phyloP scores from a whole-genome alignment of 2,329 filamentous ascomycete species.

The Aspergillus sergii region DNA sequence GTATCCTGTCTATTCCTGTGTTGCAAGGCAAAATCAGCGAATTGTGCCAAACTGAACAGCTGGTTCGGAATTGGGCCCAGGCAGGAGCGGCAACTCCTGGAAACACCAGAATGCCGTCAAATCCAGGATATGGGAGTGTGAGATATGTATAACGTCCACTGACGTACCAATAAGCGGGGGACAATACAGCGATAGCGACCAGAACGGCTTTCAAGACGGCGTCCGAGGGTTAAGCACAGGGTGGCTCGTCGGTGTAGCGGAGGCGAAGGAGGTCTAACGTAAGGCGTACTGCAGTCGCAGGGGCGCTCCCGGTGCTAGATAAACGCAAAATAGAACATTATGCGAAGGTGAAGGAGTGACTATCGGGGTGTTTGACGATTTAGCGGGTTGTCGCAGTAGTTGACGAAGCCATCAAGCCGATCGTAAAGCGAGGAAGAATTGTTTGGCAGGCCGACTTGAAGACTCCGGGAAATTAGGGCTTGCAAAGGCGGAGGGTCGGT shows the following conservation, averaged over 20 bases:
- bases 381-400: constrained; percentile 4
- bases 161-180: constrained; percentile 8
- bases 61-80: constrained; percentile 13
- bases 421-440: constrained; percentile 18
- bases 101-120: constrained; percentile 5
- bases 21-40: constrained; percentile 3
- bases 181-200: background rate
- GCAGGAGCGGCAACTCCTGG: constrained; percentile 16
- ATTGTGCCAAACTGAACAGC: constrained; percentile 6
- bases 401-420: constrained; percentile 8
- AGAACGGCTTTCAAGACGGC: background rate
- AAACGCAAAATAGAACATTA: constrained; percentile 14
- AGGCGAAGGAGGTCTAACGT: constrained; percentile 21
- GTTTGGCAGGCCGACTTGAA: constrained; percentile 24
- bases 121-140: background rate
- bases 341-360: constrained; percentile 11
- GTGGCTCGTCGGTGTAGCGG: constrained; percentile 21
- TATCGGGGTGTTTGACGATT: constrained; percentile 12
- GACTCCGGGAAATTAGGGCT: constrained; percentile 43
- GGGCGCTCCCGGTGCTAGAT: constrained; percentile 18
- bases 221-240: constrained; percentile 12
- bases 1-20: background rate
- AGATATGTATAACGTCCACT: background rate
- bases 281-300: constrained; percentile 21
- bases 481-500: constrained; percentile 28